Evolutionary conservation across 1,284 basidiomycete genomes (phyloP).

Genomic region (Cystobasidiaceae sp.): DNA sequence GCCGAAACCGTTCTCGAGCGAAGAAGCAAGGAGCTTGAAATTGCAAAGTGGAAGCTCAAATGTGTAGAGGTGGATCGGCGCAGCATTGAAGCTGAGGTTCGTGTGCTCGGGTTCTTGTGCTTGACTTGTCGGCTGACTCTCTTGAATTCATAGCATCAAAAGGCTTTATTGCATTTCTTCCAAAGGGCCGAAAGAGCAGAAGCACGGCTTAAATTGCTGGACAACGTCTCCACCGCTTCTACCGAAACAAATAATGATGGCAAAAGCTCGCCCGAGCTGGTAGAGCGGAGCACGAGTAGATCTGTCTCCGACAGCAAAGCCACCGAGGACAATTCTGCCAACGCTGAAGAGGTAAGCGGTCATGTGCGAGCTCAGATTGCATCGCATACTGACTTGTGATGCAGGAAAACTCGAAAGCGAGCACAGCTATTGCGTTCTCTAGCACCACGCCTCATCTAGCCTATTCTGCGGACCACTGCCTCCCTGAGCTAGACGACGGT

Average conservation of each 20-base stretch:
- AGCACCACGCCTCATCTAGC: slow-evolving; percentile 7
- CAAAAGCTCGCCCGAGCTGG: not conserved
- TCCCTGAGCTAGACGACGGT: not conserved
- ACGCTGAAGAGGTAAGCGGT: not conserved
- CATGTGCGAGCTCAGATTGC: not conserved
- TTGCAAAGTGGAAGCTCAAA: slow-evolving; percentile 30
- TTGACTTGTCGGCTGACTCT: not conserved
- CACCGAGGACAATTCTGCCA: not conserved
- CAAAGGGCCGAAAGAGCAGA: slow-evolving; percentile 28
- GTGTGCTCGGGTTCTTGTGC: not conserved
- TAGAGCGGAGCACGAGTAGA: not conserved
- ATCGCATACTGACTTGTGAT: not conserved
- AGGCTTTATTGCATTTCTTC: slow-evolving; percentile 13
- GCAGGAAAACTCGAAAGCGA: not conserved
- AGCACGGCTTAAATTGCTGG: slow-evolving; percentile 10
- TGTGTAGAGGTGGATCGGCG: slow-evolving; percentile 31
- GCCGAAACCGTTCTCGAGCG: slow-evolving; percentile 29
- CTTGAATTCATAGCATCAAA: slow-evolving; percentile 6
- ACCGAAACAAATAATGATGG: not conserved
- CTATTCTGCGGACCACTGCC: not conserved
- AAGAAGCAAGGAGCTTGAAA: slow-evolving; percentile 30
- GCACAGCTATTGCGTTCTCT: not conserved
- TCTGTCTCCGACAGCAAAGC: not conserved
- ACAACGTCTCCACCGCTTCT: not conserved
- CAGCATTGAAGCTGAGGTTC: slow-evolving; percentile 18